phyloP scores from a whole-genome alignment of 1,284 basidiomycete genomes.

The Pseudozyma sp. region DNA sequence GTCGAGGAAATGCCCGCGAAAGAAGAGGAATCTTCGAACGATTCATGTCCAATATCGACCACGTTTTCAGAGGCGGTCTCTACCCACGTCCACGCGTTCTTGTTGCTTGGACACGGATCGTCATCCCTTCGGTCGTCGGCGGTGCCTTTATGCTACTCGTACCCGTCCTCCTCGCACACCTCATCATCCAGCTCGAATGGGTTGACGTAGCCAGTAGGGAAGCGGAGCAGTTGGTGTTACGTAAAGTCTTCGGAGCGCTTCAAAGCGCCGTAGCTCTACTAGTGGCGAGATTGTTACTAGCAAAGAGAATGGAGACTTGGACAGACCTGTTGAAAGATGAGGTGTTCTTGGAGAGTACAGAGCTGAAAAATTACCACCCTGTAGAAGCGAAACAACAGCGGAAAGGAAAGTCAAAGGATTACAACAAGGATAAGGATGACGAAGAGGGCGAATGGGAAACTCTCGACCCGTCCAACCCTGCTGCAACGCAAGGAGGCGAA shows the following conservation, averaged over 20 bases:
- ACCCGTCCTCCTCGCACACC: conserved; percentile 7
- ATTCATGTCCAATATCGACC: conserved; percentile 20
- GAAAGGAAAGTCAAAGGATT: too few relatives aligned
- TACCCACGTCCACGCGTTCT: conserved; percentile 20
- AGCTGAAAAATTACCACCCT: conserved; percentile 57
- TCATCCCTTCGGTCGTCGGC: conserved; percentile 4
- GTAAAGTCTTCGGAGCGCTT: conserved; percentile 19
- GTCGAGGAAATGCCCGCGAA: too few relatives aligned
- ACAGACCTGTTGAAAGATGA: conserved; percentile 63
- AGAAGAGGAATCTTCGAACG: not conserved
- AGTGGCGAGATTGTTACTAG: conserved; percentile 9
- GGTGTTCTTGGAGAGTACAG: conserved; percentile 62
- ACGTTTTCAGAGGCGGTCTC: conserved; percentile 17
- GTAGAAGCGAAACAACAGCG: too few relatives aligned
- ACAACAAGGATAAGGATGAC: not conserved
- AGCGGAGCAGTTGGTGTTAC: conserved; percentile 30
- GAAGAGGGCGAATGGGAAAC: not conserved
- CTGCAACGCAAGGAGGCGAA: too few relatives aligned
- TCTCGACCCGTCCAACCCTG: too few relatives aligned
- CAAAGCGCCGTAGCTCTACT: conserved; percentile 13
- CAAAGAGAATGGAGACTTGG: conserved; percentile 49
- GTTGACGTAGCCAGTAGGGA: not conserved
- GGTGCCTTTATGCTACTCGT: conserved; percentile 3
- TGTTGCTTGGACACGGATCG: conserved; percentile 26
- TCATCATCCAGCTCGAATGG: not conserved